A percentile compares a stretch with the other conserved stretches of the same genome.
Conservation (phyloP, 768 basidiomycete species). For the Auricularia auricula-judae region DNA sequence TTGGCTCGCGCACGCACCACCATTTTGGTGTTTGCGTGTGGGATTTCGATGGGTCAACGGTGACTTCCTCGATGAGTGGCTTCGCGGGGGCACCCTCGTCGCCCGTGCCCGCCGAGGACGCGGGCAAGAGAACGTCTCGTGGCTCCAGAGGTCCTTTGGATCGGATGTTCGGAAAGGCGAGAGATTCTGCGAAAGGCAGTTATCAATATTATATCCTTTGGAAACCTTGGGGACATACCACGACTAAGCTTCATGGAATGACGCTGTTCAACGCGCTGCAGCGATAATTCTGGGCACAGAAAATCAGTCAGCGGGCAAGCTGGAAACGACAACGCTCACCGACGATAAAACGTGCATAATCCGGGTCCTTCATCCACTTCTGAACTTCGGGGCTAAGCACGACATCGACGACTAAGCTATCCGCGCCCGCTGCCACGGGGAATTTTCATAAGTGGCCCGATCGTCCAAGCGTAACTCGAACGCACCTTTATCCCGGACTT, state of each 20-base stretch:
- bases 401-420: conserved; percentile 63
- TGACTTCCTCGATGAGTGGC: not conserved
- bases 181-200: conserved; percentile 33
- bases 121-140: conserved; percentile 47
- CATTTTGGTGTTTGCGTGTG: not conserved
- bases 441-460: not conserved
- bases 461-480: conserved; percentile 1
- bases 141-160: conserved; percentile 60
- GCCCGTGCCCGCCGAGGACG: not conserved
- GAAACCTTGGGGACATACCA: conserved; percentile 1
- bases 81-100: too few relatives aligned
- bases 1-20: not conserved
- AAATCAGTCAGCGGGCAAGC: conserved; percentile 5
- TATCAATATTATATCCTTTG: conserved; percentile 8
- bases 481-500: conserved; percentile 62
- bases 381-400: conserved; percentile 52
- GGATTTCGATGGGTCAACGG: not conserved
- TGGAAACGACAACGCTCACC: conserved; percentile 30
- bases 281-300: conserved; percentile 7
- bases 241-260: conserved; percentile 9
- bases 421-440: conserved; percentile 46
- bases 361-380: conserved; percentile 46
- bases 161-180: conserved; percentile 65
- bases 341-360: conserved; percentile 59
- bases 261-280: conserved; percentile 9